These are phyloP conservation scores for Taxillus chinensis DNA, from an alignment of 164 flowering plant species.

Conservation along the genomic window DNA sequence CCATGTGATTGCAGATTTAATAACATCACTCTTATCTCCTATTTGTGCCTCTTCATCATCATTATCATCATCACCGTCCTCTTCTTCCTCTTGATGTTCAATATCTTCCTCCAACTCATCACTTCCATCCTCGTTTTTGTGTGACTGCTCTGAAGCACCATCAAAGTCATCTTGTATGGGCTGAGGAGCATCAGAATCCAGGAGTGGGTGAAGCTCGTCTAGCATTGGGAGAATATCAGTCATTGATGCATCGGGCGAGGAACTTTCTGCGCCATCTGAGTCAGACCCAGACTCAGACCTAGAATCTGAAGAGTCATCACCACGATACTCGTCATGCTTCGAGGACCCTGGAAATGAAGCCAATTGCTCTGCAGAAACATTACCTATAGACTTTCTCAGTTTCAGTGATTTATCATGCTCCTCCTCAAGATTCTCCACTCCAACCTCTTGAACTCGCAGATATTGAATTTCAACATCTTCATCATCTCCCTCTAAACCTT, in stretches of 20 bases:
- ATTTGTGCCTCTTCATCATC: constrained; percentile 37
- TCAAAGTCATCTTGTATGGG: constrained; percentile 33
- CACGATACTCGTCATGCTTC: constrained; percentile 16
- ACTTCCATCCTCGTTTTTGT: constrained; percentile 22
- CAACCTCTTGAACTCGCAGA: constrained; percentile 8
- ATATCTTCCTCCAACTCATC: constrained; percentile 34
- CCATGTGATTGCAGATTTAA: constrained; percentile 66
- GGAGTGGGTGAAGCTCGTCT: constrained; percentile 87
- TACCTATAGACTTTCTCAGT: constrained; percentile 12
- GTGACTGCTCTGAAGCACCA: constrained; percentile 31
- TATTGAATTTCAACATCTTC: constrained; percentile 10
- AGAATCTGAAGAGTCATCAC: constrained; percentile 18
- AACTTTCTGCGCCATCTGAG: constrained; percentile 71
- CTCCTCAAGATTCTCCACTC: constrained; percentile 14
- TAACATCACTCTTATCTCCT: constrained; percentile 28
- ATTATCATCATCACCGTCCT: constrained; percentile 13
- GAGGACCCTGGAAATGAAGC: constrained; percentile 19
- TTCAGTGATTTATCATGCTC: constrained; percentile 12
- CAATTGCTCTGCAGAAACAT: constrained; percentile 8
- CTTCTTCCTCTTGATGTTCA: constrained; percentile 34
- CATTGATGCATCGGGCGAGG: constrained; percentile 93
- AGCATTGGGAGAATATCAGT: constrained; percentile 87
- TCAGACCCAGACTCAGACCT: constrained; percentile 21
- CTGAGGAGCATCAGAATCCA: constrained; percentile 44
- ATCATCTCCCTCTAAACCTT: constrained; percentile 8